Conservation (phyloP, 2,329 filamentous ascomycete species). For the Daldinia eschscholtzii region DNA sequence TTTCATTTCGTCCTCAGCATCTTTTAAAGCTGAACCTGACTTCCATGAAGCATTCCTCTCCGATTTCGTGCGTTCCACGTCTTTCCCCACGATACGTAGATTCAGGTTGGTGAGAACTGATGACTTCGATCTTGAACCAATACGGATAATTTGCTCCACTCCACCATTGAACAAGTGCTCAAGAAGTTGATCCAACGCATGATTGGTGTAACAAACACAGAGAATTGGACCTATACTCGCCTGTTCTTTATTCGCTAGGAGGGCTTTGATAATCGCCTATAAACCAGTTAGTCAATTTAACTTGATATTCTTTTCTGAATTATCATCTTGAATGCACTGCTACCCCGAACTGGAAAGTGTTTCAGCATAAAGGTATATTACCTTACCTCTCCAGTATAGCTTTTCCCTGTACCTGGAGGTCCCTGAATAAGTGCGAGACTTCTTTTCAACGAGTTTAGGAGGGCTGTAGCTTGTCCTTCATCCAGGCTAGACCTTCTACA, state of each 20-base stretch:
- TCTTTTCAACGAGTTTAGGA: conserved; percentile 65
- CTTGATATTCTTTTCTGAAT: neutral
- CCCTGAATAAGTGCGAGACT: conserved; percentile 74
- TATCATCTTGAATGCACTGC: neutral
- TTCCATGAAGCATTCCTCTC: conserved; percentile 54
- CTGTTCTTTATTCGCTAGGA: conserved; percentile 59
- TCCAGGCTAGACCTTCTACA: conserved; percentile 63
- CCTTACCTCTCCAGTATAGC: conserved; percentile 66
- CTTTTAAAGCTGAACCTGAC: conserved; percentile 34
- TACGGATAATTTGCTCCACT: conserved; percentile 67
- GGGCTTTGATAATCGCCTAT: conserved; percentile 63
- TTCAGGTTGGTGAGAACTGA: conserved; percentile 63
- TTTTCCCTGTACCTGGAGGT: conserved; percentile 78
- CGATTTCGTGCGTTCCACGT: conserved; percentile 53
- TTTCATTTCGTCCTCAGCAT: conserved; percentile 24
- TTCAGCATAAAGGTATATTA: neutral
- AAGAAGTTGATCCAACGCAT: conserved; percentile 68
- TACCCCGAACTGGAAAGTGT: neutral
- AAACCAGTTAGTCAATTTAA: neutral
- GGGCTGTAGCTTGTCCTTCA: conserved; percentile 61
- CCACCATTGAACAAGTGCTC: conserved; percentile 67
- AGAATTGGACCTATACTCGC: conserved; percentile 63
- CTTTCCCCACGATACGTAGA: conserved; percentile 56
- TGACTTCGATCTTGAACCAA: conserved; percentile 70
- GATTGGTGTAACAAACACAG: conserved; percentile 65